Conservation (phyloP, 192 early-diverging fungal species). For the Bifiguratus adelaidae region DNA sequence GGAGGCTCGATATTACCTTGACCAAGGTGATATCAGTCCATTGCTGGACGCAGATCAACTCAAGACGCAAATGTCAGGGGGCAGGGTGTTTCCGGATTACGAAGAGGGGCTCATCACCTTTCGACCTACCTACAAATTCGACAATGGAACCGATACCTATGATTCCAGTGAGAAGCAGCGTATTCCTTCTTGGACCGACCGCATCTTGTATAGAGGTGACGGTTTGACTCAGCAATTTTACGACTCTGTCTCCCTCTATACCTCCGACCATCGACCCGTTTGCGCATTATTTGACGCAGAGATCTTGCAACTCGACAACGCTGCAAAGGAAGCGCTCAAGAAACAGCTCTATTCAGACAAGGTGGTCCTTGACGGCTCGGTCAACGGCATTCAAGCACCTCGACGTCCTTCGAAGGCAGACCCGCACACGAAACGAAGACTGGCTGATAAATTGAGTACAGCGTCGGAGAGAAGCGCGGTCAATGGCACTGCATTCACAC, state of each 20-base stretch:
- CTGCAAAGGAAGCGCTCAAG: conserved; percentile 29
- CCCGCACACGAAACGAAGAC: no score
- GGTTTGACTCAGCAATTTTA: no score
- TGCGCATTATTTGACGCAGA: conserved; percentile 21
- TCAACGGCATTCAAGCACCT: no score
- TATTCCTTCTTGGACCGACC: conserved; percentile 58
- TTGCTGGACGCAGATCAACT: conserved; percentile 52
- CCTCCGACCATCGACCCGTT: conserved; percentile 80
- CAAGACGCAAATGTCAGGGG: conserved; percentile 41
- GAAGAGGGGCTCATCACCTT: conserved; percentile 64
- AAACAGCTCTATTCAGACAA: conserved; percentile 37
- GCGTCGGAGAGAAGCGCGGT: no score
- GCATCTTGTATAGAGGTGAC: conserved; percentile 48
- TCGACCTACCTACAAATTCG: conserved; percentile 75
- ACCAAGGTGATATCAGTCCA: conserved; percentile 27
- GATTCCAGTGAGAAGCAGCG: conserved; percentile 63
- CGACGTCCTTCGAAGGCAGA: no score
- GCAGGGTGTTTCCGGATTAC: conserved; percentile 66
- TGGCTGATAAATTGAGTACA: no score
- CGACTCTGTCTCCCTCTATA: conserved; percentile 39
- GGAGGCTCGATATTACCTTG: conserved; percentile 36
- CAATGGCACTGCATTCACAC: no score
- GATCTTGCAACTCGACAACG: conserved; percentile 29
- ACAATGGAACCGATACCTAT: conserved; percentile 56
- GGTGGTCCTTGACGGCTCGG: not conserved